phyloP scores from a whole-genome alignment of 2,329 filamentous ascomycete species.

The Aureobasidium leucospermi region DNA sequence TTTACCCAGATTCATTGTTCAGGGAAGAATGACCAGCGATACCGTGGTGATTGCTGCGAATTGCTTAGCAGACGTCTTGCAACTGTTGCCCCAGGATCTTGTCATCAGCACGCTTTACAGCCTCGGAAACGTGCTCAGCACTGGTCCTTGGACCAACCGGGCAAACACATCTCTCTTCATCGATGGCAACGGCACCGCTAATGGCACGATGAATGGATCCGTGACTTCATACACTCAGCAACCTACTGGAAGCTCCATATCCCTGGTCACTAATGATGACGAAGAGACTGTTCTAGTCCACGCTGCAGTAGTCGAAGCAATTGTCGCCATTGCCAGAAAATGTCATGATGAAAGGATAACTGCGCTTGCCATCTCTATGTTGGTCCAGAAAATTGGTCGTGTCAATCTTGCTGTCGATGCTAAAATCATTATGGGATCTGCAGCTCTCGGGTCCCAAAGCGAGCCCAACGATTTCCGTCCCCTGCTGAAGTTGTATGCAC shows the following conservation, averaged over 20 bases:
- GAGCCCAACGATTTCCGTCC: slow-evolving; percentile 77
- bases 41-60: slow-evolving; percentile 73
- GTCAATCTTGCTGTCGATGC: slow-evolving; percentile 74
- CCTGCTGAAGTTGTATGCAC: slow-evolving; percentile 74
- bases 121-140: slow-evolving; percentile 88
- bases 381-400: slow-evolving; percentile 90
- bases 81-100: slow-evolving; percentile 79
- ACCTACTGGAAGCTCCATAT: slow-evolving; percentile 62
- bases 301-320: slow-evolving; percentile 86
- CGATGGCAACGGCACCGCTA: slow-evolving; percentile 37
- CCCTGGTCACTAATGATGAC: slow-evolving; percentile 64
- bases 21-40: slow-evolving; percentile 62
- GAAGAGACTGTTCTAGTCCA: slow-evolving; percentile 74
- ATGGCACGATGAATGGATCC: slow-evolving; percentile 17
- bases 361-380: slow-evolving; percentile 86
- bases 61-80: slow-evolving; percentile 74
- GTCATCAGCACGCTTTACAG: slow-evolving; percentile 94
- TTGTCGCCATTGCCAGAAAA: slow-evolving; percentile 78
- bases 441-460: slow-evolving; percentile 67
- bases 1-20: slow-evolving; percentile 80
- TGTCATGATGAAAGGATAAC: slow-evolving; percentile 87
- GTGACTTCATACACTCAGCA: slow-evolving; percentile 24
- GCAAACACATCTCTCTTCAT: slow-evolving; percentile 37
- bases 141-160: slow-evolving; percentile 50
- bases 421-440: slow-evolving; percentile 76